A percentile compares a stretch with the other conserved stretches of the same genome.
Evolutionary conservation across 306 rosid species (phyloP).

Genomic region (Acacia crassicarpa): DNA sequence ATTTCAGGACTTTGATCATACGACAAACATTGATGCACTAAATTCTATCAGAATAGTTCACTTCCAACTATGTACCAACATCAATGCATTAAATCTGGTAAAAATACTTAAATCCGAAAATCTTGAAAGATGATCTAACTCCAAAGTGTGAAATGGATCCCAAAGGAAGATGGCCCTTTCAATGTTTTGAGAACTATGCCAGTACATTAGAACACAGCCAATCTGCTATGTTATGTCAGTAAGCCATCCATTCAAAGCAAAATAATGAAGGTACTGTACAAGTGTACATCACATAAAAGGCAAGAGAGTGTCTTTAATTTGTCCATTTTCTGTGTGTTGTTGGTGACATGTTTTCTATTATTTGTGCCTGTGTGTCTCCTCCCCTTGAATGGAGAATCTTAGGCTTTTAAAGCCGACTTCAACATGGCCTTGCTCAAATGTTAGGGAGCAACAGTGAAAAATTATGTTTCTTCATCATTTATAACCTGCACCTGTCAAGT

Average conservation of each 20-base stretch:
- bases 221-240: not conserved
- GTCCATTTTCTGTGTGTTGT: slow-evolving; percentile 12
- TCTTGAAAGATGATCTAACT: too few species aligned
- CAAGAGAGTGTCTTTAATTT: not conserved
- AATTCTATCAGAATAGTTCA: too few species aligned
- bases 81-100: too few species aligned
- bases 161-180: slow-evolving; percentile 6
- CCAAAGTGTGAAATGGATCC: not conserved
- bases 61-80: too few species aligned
- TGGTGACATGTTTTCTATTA: slow-evolving; percentile 23
- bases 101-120: too few species aligned
- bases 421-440: slow-evolving; percentile 27
- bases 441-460: slow-evolving; percentile 3
- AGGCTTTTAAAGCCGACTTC: not conserved
- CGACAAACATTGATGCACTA: too few species aligned
- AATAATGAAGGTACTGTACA: not conserved
- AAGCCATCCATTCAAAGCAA: not conserved
- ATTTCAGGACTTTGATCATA: too few species aligned
- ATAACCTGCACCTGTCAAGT: not conserved
- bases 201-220: not conserved
- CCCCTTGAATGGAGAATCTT: not conserved
- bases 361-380: slow-evolving; percentile 8
- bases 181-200: not conserved
- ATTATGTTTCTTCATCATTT: not conserved
- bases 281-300: not conserved